A percentile compares a stretch with the other conserved stretches of the same genome.
Conservation (phyloP, 208 protist genomes). For the Leishmania tarentolae region DNA sequence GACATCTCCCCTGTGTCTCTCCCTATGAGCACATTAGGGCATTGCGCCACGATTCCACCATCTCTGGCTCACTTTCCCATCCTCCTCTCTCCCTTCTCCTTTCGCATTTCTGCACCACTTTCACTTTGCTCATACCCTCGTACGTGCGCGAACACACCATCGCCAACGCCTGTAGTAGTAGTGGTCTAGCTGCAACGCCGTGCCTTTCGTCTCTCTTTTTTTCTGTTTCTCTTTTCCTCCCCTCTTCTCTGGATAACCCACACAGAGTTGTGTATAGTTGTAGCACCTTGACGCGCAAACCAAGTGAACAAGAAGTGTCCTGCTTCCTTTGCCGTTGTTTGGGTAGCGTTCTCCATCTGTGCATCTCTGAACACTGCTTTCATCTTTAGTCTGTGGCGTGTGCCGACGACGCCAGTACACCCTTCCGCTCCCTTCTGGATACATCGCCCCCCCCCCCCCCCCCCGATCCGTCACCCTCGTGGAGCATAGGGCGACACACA, state of each 20-base stretch:
- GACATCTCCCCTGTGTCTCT: background rate
- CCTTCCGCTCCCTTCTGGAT: background rate
- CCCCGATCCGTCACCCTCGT: too few relatives aligned
- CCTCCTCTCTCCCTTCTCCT: background rate
- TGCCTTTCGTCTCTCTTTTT: background rate
- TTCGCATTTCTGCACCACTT: background rate
- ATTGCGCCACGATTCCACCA: background rate
- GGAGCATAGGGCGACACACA: background rate
- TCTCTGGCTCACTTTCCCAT: background rate
- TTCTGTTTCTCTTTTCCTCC: background rate
- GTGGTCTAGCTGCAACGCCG: background rate
- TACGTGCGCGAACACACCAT: background rate
- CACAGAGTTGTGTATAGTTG: background rate
- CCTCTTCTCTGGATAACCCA: background rate
- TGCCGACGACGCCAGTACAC: background rate
- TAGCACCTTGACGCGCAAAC: background rate
- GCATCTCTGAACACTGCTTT: background rate
- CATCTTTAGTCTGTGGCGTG: background rate
- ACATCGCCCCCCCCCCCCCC: background rate
- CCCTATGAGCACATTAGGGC: background rate
- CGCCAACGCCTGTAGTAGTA: background rate
- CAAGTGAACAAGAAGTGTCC: background rate
- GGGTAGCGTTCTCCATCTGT: background rate
- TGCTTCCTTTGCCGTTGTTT: background rate
- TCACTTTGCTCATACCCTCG: background rate